Evolutionary conservation across 1,284 basidiomycete species (phyloP), one percentile per base, ranked within the genome.

Genomic region (Cutaneotrichosporon mucoides): DNA sequence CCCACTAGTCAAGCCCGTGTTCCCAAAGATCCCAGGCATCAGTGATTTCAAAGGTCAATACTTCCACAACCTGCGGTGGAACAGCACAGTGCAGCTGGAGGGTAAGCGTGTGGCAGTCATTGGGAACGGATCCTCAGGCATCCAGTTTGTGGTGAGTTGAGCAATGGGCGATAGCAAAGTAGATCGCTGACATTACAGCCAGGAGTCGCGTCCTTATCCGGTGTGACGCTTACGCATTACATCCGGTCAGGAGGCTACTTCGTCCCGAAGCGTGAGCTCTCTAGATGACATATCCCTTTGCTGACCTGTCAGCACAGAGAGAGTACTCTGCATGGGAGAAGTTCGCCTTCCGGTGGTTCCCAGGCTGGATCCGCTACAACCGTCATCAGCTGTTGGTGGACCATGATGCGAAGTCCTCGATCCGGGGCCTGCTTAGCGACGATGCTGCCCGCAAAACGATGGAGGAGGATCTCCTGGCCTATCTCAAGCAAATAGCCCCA

Each of bases 41-140:
- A 66, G 74, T 8, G 52, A 49, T 3, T 79, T 77, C 65, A 63
- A 73, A 35, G 77, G 77, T 3, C 36, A 51, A 8, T 66, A 68
- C 36, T 70, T 73, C 36, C 77, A 79, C 59, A 74, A 70, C 33
- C 69, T 71, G 12, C 50, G 66, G 8, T 79, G 76, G 76, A 59
- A 73, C 16, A 55, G 60, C 35, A 62, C 62, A 8, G 61, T 63
- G 3, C 34, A 51, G n/a, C 36, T 63, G 0, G 40, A 10, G 11
- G 55, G 55, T 8, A 53, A 40, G 34, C 56, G 48, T 6, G 36
- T 57, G 37, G 50, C 50, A 11, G 46, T 62, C 16, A 37, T 63
- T 36, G 55, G 61, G 34, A 50, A 46, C 52, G 57, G 50, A 37
- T 60, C 56, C 11, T 44, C 56, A 11, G 45, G 60, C 10, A 55